Evolutionary conservation across 139 green algal species (phyloP).

Genomic region (Coelastrella sp.): DNA sequence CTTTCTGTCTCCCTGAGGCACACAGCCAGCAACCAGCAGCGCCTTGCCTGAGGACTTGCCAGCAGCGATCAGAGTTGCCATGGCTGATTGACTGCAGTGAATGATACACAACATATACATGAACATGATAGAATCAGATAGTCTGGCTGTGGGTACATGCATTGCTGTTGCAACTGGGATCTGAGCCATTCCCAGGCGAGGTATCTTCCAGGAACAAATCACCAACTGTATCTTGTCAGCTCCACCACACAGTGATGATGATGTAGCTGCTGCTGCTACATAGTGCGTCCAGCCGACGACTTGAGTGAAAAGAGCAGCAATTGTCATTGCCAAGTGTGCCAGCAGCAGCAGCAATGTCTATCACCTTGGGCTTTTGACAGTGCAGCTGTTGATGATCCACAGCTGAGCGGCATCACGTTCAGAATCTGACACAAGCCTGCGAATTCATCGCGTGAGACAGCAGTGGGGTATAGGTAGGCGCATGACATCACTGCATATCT

Average conservation of each 20-base stretch:
- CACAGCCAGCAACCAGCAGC: constrained; percentile 90
- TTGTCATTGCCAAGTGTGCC: background rate
- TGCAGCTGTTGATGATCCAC: constrained; percentile 96
- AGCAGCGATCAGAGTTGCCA: constrained; percentile 73
- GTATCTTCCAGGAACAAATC: no score
- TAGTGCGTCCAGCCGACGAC: no score
- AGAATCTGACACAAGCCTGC: constrained; percentile 72
- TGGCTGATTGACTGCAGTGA: constrained; percentile 75
- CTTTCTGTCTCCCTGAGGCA: constrained; percentile 87
- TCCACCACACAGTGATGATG: background rate
- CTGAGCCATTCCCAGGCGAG: no score
- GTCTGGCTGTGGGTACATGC: no score
- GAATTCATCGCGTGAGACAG: background rate
- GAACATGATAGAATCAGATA: background rate
- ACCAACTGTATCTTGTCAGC: no score
- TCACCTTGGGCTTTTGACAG: constrained; percentile 85
- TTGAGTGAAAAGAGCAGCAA: no score
- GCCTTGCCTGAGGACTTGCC: constrained; percentile 67
- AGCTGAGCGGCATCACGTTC: constrained; percentile 70
- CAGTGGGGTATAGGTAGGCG: no score
- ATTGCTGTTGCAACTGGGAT: no score
- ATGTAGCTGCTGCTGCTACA: constrained; percentile 20
- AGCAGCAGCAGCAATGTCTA: background rate
- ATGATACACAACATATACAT: constrained; percentile 61
- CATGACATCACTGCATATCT: background rate